Evolutionary conservation across 257 asterid species (phyloP).

Genomic region (Apocynum venetum): DNA sequence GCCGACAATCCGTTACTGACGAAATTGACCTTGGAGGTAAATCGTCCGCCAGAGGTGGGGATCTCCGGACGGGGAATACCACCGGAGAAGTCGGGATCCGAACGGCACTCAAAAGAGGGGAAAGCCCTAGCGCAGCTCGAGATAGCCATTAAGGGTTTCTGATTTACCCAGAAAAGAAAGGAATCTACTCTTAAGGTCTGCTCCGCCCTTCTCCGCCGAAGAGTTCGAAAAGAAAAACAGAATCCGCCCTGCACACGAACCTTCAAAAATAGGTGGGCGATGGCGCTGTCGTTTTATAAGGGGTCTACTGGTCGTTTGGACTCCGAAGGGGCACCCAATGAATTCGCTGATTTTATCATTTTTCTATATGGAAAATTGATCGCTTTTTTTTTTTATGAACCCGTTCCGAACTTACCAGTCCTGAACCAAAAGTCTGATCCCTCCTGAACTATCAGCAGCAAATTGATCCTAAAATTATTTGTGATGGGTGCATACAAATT

Average conservation of each 20-base stretch:
- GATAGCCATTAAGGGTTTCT: conserved; percentile 53
- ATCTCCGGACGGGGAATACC: conserved; percentile 39
- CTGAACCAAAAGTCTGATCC: too few species aligned
- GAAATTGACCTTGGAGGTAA: conserved; percentile 28
- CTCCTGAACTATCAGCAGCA: too few species aligned
- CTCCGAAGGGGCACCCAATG: neutral
- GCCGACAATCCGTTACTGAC: conserved; percentile 26
- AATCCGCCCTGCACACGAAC: neutral
- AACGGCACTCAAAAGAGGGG: conserved; percentile 79
- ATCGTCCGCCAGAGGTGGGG: conserved; percentile 41
- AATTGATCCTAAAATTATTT: too few species aligned
- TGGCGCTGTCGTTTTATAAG: neutral
- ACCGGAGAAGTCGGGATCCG: conserved; percentile 64
- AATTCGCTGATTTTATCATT: neutral
- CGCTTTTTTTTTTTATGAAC: too few species aligned
- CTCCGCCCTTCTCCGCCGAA: neutral
- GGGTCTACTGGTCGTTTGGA: neutral
- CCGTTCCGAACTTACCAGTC: too few species aligned
- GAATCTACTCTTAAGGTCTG: neutral
- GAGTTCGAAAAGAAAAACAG: neutral
- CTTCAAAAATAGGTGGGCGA: neutral
- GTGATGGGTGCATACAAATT: too few species aligned
- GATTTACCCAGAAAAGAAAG: neutral
- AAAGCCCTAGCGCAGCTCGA: conserved; percentile 56
- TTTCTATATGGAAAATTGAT: too few species aligned